Evolutionary conservation across 2,329 filamentous ascomycete species (phyloP).

Genomic region (Curvularia eragrostidis): DNA sequence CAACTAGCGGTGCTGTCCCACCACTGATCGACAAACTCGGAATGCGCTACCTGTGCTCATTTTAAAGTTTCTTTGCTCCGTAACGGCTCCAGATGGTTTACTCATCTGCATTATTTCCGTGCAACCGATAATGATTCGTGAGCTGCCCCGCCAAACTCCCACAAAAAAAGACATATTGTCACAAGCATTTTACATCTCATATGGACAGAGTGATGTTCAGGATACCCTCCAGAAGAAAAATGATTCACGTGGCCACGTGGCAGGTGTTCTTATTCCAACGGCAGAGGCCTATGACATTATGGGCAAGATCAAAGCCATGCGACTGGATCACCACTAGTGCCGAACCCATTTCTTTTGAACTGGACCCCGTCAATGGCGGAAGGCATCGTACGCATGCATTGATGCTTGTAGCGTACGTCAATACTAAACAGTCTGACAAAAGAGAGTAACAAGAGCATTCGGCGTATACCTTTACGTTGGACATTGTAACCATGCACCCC

Average conservation of each 20-base stretch:
- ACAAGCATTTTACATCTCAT: not conserved
- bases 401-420: not conserved
- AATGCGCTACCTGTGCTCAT: not conserved
- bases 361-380: conserved; percentile 2
- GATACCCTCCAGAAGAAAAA: not conserved
- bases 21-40: not conserved
- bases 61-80: not conserved
- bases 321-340: conserved; percentile 1
- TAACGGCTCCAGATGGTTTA: conserved; percentile 7
- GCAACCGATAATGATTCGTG: conserved; percentile 10
- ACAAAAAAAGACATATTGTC: not conserved
- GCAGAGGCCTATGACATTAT: conserved; percentile 2
- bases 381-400: conserved; percentile 10
- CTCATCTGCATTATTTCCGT: conserved; percentile 12
- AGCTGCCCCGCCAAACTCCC: conserved; percentile 2
- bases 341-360: not conserved
- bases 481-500: not conserved
- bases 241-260: not conserved
- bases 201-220: not conserved
- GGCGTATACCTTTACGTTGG: not conserved
- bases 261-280: not conserved
- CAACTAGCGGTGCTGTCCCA: conserved; percentile 10
- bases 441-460: not conserved
- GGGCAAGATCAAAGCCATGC: not conserved
- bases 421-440: not conserved